Base-by-base conservation (phyloP, 805 yeast genomes). In the Wickerhamiella brachini region DNA sequence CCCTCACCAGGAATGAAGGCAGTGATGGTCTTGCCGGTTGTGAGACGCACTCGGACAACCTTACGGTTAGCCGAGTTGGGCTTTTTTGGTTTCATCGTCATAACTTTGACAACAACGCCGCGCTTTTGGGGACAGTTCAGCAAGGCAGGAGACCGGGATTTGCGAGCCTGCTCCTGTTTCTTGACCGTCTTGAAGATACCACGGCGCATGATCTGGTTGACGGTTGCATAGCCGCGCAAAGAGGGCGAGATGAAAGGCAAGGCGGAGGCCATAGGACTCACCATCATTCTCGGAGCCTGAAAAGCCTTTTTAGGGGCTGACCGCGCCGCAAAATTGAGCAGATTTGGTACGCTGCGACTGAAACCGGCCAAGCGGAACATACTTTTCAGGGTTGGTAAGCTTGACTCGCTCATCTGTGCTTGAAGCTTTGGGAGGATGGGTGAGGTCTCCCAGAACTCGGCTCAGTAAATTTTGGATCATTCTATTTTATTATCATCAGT, bases 1-100 rank as follows among this genome's bases (percentile, higher is more conserved):
- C 99, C 98, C 65, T 93, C 97, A 51, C 99, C 99, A 15, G 97
- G 96, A 52, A 93, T 93, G 66, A 88, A 89, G 1, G 96, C 96
- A 45, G 90, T 81, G 17, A 93, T 78, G 48, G 85, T 81, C 57
- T 81, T 83, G 24, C 97, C 98, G 61, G 85, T 90, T 10, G 95
- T 78, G 54, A 93, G 74, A 68, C 95, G 78, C 21, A 93, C 97
- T 72, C 97, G 83, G 56, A 95, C 88, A 46, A 94, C 95, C 68
- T 93, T 93, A 71, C 99, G 79, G 70, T 89, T 90, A 18, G 99
- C 97, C 44, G 97, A 90, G 72, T 93, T 93, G 37, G 99, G 99
- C 67, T 93, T 93, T 73, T 93, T 93, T 45, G 99, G 99, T 68
- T 93, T 93, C 58, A 89, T 74, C 50, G 89, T 86, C 93, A 90